Evolutionary conservation across 176 grass and related monocot species (phyloP), one percentile per base, ranked within the genome.

Genomic region (Oryza meridionalis): DNA sequence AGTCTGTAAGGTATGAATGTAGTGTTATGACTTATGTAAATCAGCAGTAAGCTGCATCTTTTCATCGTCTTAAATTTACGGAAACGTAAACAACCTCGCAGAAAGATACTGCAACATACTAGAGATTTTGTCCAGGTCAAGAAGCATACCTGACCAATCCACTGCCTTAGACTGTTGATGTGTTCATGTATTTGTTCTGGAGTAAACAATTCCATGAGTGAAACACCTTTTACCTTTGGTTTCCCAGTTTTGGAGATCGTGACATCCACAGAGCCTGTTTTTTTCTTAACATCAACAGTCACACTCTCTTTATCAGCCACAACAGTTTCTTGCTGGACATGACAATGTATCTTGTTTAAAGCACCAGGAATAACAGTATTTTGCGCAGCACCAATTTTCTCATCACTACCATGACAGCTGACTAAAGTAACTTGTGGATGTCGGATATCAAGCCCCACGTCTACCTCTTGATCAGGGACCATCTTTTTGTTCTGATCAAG

Each of bases 191-290:
- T 84, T 88, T 98, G 91, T 72, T 95, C 91, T 69, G 89, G 87
- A 81, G 93, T 98, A 84, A 98, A 91, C 33, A 87, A 46, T 67
- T 98, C 96, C 63, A 81, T 93, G 46, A 98, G 76, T 50, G 96
- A 98, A 88, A 98, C 86, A 55, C 96, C 96, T 84, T 98, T 92
- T 91, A 89, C 93, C 83, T 95, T 98, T 61, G 85, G 81, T 86
- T 95, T 87, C 16, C 89, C 87, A 15, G 69, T 78, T 75, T 95
- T 98, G 65, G 88, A 88, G 65, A 88, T 29, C 9, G 55, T 45
- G 75, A 64, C 82, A 86, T 91, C 89, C 6, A 17, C 81, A 43
- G 47, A 69, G 7, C 69, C 88, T 84, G 77, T 26, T 76, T 90
- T 86, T 33, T 90, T 72, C 69, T 90, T 82, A 77, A 88, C 33